Evolutionary conservation across 441 rosid species (phyloP).

Genomic region (Pelargonium fulgidum): DNA sequence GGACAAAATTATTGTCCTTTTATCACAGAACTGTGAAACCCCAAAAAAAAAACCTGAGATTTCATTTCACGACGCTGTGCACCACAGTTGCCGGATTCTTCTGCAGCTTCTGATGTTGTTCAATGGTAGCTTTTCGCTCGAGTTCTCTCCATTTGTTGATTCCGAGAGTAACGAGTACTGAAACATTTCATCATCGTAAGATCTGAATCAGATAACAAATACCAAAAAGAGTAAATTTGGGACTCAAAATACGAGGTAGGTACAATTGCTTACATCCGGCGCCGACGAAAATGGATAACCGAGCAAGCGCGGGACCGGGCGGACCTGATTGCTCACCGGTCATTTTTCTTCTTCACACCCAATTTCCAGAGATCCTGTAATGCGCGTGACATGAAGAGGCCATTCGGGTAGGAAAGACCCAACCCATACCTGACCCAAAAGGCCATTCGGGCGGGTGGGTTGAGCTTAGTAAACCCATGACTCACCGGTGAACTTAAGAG

Average conservation of each 20-base stretch:
- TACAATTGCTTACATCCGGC: slow-evolving; percentile 47
- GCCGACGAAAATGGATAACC: slow-evolving; percentile 53
- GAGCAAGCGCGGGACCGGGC: slow-evolving; percentile 49
- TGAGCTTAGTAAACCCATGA: too few relatives aligned
- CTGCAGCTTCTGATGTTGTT: slow-evolving; percentile 23
- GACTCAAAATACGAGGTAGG: too few relatives aligned
- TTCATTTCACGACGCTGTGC: slow-evolving; percentile 32
- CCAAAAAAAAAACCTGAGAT: slow-evolving; percentile 13
- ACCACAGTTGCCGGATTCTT: slow-evolving; percentile 28
- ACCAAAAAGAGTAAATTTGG: neutral
- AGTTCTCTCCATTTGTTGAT: slow-evolving; percentile 66
- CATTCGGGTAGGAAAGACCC: too few relatives aligned
- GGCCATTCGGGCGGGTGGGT: too few relatives aligned
- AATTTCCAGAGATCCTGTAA: neutral
- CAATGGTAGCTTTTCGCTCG: slow-evolving; percentile 39
- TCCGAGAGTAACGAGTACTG: slow-evolving; percentile 48
- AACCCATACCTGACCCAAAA: too few relatives aligned
- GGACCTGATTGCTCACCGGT: slow-evolving; percentile 31
- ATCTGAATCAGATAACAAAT: neutral
- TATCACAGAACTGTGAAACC: too few relatives aligned
- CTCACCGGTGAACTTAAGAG: too few relatives aligned
- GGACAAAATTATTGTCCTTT: too few relatives aligned
- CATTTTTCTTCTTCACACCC: slow-evolving; percentile 36
- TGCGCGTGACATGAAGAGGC: too few relatives aligned
- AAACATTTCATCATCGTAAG: neutral